Evolutionary conservation across 305 asterid genomes (phyloP).

Genomic region (Andrographis paniculata): DNA sequence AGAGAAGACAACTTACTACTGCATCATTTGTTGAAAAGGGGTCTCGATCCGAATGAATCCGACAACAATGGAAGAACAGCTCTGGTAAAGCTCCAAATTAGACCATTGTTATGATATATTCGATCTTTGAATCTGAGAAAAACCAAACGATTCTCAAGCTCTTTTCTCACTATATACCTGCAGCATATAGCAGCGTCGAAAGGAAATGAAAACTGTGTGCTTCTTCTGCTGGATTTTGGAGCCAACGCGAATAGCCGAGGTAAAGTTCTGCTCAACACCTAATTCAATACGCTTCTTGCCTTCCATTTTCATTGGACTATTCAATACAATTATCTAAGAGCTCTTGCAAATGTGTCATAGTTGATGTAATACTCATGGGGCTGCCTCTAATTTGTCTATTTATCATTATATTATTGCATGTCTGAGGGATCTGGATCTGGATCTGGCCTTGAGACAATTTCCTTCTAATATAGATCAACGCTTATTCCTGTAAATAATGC

Average conservation of each 20-base stretch:
- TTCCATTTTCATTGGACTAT: too few relatives aligned
- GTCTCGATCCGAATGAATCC: constrained; percentile 82
- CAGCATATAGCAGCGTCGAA: constrained; percentile 87
- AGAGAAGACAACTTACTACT: constrained; percentile 77
- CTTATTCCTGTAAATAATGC: not conserved
- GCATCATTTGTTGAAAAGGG: constrained; percentile 78
- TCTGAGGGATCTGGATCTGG: constrained; percentile 10
- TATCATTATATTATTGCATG: too few relatives aligned
- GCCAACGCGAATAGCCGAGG: constrained; percentile 81
- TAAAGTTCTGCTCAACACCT: constrained; percentile 12
- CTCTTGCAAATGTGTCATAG: too few relatives aligned
- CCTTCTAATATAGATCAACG: constrained; percentile 7
- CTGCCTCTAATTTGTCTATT: too few relatives aligned
- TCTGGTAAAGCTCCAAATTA: too few relatives aligned
- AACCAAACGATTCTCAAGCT: not conserved
- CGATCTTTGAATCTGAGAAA: not conserved
- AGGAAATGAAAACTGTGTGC: constrained; percentile 62
- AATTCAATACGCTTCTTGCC: not conserved
- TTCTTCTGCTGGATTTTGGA: constrained; percentile 65
- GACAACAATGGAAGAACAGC: constrained; percentile 80
- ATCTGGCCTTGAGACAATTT: constrained; percentile 11
- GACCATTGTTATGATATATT: constrained; percentile 6
- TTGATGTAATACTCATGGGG: too few relatives aligned
- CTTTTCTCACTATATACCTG: constrained; percentile 13
- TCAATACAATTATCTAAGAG: too few relatives aligned